A percentile compares a stretch with the other conserved stretches of the same genome.
phyloP scores from a whole-genome alignment of 495 filamentous ascomycete genomes.

The Letharia lupina region DNA sequence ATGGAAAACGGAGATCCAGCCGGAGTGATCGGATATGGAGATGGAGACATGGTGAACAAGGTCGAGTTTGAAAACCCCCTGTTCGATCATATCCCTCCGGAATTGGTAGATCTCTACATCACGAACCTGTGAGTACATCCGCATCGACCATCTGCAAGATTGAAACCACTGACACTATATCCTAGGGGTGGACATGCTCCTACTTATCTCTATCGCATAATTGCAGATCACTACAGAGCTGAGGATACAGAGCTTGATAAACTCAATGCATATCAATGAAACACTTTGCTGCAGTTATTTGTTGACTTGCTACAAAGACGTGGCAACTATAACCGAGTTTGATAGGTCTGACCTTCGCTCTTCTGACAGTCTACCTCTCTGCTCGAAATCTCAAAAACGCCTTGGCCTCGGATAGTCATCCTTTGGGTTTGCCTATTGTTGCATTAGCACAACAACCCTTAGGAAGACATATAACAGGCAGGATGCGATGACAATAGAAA shows the following conservation, averaged over 20 bases:
- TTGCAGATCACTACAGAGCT: slow-evolving; percentile 75
- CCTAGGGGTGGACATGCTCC: slow-evolving; percentile 68
- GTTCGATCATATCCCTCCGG: slow-evolving; percentile 73
- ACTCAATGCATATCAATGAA: slow-evolving; percentile 6
- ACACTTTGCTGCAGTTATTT: neutral
- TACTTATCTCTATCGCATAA: slow-evolving; percentile 70
- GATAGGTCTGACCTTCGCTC: too few species aligned
- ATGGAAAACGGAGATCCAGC: slow-evolving; percentile 76
- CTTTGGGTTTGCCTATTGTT: neutral
- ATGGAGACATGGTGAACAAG: slow-evolving; percentile 64
- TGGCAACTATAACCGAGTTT: neutral
- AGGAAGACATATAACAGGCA: neutral
- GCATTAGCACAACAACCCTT: neutral
- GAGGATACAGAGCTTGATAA: slow-evolving; percentile 55
- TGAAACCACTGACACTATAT: slow-evolving; percentile 27
- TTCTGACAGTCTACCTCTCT: neutral
- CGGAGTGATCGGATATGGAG: slow-evolving; percentile 61
- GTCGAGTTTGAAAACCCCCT: slow-evolving; percentile 74
- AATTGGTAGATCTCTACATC: slow-evolving; percentile 79
- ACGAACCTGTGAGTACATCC: slow-evolving; percentile 71
- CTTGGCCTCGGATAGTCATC: neutral
- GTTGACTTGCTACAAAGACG: neutral
- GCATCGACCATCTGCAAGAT: neutral
- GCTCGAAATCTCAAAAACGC: neutral
- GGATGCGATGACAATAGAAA: neutral